Conservation (phyloP, 495 filamentous ascomycete genomes). For the Penicillium turbatum region DNA sequence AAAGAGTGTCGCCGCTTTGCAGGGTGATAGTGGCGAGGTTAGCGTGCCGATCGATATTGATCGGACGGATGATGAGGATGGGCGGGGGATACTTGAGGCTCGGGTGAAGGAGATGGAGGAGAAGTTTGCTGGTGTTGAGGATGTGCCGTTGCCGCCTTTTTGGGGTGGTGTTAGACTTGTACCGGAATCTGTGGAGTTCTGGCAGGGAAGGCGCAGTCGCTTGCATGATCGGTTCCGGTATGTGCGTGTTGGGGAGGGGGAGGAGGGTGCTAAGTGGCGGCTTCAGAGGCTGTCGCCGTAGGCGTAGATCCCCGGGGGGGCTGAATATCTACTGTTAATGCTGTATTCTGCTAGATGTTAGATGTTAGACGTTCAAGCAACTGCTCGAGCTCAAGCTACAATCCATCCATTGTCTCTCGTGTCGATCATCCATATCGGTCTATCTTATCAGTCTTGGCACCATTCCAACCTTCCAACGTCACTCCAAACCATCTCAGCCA, state of each 20-base stretch:
- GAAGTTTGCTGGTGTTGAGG: constrained; percentile 65
- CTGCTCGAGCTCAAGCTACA: not conserved
- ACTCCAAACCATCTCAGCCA: not conserved
- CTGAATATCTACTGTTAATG: not conserved
- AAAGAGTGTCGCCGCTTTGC: constrained; percentile 32
- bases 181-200: constrained; percentile 87
- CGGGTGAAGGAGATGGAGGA: constrained; percentile 67
- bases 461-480: not conserved
- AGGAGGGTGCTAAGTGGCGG: constrained; percentile 49
- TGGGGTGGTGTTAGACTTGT: constrained; percentile 90
- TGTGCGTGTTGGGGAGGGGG: constrained; percentile 52
- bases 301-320: not conserved
- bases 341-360: not conserved
- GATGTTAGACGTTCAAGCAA: too few species aligned
- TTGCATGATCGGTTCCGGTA: constrained; percentile 94
- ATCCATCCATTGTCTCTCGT: not conserved
- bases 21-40: constrained; percentile 27
- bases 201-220: constrained; percentile 84
- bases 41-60: constrained; percentile 54
- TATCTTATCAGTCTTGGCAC: constrained; percentile 10
- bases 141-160: constrained; percentile 86
- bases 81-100: constrained; percentile 58
- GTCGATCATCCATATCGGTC: constrained; percentile 9
- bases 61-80: constrained; percentile 56
- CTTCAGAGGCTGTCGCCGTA: constrained; percentile 42